phyloP scores from a whole-genome alignment of 768 basidiomycete genomes.

The Termitomyces sp. region DNA sequence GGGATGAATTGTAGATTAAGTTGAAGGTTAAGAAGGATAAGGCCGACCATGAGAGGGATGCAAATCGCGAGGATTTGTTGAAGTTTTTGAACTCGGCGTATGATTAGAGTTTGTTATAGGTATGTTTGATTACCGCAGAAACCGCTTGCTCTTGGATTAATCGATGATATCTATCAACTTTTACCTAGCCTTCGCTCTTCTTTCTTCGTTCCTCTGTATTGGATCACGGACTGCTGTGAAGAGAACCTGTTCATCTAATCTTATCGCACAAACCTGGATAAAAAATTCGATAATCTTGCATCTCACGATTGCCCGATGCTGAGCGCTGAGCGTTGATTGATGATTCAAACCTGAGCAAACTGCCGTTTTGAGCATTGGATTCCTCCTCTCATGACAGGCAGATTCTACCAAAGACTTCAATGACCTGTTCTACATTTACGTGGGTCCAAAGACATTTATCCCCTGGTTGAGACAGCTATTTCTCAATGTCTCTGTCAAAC shows the following conservation, averaged over 20 bases:
- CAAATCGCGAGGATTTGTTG: conserved; percentile 15
- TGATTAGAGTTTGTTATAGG: conserved; percentile 3
- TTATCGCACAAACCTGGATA: too few relatives aligned
- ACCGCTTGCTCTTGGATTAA: not conserved
- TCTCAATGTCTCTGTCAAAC: not conserved
- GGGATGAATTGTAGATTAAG: conserved; percentile 12
- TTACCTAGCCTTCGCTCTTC: not conserved
- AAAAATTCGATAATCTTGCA: too few relatives aligned
- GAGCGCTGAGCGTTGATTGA: too few relatives aligned
- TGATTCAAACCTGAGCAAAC: not conserved
- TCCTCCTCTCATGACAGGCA: not conserved
- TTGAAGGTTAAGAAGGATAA: conserved; percentile 19
- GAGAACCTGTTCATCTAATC: not conserved
- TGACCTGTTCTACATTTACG: not conserved
- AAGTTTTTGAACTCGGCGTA: conserved; percentile 17
- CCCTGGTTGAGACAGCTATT: not conserved
- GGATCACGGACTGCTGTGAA: not conserved
- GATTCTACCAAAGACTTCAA: too few relatives aligned
- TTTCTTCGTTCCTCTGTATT: too few relatives aligned
- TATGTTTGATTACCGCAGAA: not conserved
- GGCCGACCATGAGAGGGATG: conserved; percentile 18
- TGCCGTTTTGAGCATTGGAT: not conserved
- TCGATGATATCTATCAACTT: not conserved
- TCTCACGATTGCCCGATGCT: too few relatives aligned
- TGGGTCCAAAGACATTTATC: not conserved